Percentiles rank a stretch among this genome's conserved stretches.
Evolutionary conservation across 1,284 basidiomycete genomes (phyloP).

Genomic region (Papiliotrema fonsecae): DNA sequence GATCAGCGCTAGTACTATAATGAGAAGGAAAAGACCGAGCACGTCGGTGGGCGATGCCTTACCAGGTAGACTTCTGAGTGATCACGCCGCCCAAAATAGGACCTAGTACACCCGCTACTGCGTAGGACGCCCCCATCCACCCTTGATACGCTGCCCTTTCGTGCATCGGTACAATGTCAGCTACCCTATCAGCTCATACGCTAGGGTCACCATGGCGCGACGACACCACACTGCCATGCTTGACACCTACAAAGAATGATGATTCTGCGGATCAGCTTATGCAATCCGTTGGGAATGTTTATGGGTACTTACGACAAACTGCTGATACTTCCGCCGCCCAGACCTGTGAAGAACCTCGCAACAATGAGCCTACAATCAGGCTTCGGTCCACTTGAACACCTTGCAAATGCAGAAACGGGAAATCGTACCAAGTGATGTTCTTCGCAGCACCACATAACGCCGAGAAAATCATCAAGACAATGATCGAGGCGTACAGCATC

Average conservation of each 20-base stretch:
- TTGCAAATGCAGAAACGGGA: not conserved
- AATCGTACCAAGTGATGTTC: slow-evolving; percentile 27
- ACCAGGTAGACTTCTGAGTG: slow-evolving; percentile 26
- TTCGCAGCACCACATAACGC: slow-evolving; percentile 29
- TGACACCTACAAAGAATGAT: slow-evolving; percentile 16
- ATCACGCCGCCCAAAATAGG: slow-evolving; percentile 46
- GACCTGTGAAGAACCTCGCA: slow-evolving; percentile 33
- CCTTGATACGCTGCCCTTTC: slow-evolving; percentile 42
- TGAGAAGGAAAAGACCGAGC: not conserved
- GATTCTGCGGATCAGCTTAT: slow-evolving; percentile 7
- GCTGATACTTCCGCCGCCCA: slow-evolving; percentile 41
- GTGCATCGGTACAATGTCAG: slow-evolving; percentile 36
- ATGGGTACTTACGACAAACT: slow-evolving; percentile 19
- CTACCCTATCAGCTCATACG: slow-evolving; percentile 10
- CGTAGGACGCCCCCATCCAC: slow-evolving; percentile 40
- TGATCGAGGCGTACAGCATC: slow-evolving; percentile 20
- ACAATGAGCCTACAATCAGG: slow-evolving; percentile 26
- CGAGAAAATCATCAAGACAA: slow-evolving; percentile 25
- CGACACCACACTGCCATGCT: too few relatives aligned
- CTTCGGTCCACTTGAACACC: not conserved
- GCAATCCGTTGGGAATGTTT: not conserved
- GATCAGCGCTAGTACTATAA: not conserved
- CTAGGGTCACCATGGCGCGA: too few relatives aligned
- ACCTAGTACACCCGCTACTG: slow-evolving; percentile 42
- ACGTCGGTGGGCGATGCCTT: slow-evolving; percentile 2